Percentiles rank a stretch among this genome's conserved stretches.
Evolutionary conservation across 331 rosid species (phyloP).

Genomic region (Spiraea crenata): DNA sequence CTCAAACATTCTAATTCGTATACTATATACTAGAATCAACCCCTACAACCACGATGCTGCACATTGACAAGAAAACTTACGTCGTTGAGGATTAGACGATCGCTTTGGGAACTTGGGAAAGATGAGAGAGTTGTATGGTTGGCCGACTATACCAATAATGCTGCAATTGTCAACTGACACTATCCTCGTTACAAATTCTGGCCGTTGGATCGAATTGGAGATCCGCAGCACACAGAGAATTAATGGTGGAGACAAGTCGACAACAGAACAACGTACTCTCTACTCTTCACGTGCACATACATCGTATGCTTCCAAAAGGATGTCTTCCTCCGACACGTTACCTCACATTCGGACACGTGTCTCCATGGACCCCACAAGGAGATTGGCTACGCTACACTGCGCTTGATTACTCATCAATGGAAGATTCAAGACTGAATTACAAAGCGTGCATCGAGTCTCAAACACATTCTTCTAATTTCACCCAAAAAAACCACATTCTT

Average conservation of each 20-base stretch:
- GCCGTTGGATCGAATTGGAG: neutral
- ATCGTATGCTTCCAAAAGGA: neutral
- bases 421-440: too few relatives aligned
- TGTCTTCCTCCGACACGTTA: neutral
- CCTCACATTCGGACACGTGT: neutral
- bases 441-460: too few relatives aligned
- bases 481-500: too few relatives aligned
- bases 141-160: neutral
- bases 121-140: neutral
- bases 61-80: too few relatives aligned
- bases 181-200: neutral
- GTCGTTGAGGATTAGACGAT: neutral
- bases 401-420: neutral
- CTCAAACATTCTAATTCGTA: too few relatives aligned
- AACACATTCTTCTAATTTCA: too few relatives aligned
- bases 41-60: too few relatives aligned
- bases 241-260: slow-evolving; percentile 6
- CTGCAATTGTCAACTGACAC: neutral
- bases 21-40: too few relatives aligned
- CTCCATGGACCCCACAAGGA: neutral
- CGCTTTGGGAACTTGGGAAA: slow-evolving; percentile 4
- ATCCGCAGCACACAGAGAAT: neutral
- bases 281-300: slow-evolving; percentile 13
- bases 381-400: neutral
- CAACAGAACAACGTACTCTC: neutral